Base-by-base conservation (phyloP, 495 filamentous ascomycete genomes). In the Talaromyces liani region DNA sequence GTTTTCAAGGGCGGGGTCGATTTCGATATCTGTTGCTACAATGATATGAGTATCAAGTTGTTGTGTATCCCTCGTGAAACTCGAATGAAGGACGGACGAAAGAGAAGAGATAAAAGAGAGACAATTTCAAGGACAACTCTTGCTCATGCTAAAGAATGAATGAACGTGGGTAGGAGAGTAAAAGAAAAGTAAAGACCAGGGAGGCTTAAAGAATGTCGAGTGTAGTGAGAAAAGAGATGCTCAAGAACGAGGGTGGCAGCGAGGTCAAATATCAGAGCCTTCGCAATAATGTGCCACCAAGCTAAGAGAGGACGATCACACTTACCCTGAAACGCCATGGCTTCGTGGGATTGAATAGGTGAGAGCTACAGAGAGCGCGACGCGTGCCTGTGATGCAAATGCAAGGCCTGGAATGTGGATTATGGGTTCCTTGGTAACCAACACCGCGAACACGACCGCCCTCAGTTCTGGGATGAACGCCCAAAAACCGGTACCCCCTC, bases 371-470 rank as follows among this genome's bases (percentile, higher is more conserved):
- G 47, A 39, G 27, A 63, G 53, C 62, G 62, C 62, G 62, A 57
- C 62, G 62, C 62, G 62, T 63, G 60, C 60, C 60, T 62, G 60
- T 53, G 62, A 58, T 57, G 62, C 62, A 63, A 47, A 63, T 62
- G 62, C 55, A 63, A 63, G 62, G 62, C 53, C 62, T 63, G 62
- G 55, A 63, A 63, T 63, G 62, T 63, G 62, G 60, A 54, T 53
- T 63, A 58, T 63, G 51, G 49, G 51, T 63, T 63, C 41, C 55
- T 63, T 57, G 62, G 55, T 47, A 58, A 63, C 62, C 47, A 54
- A 18, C 39, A 62, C 60, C 45, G 60, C 60, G 60, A 41, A 62
- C 27, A 20, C n/a, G 14, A 62, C 47, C 60, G 14, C 60, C 45
- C 56, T 58, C 56, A 36, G 31, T 18, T 62, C 47, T 12, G 3